Percentiles rank a stretch among this genome's conserved stretches.
Conservation (phyloP, 768 basidiomycete species). For the Lactarius indigo region DNA sequence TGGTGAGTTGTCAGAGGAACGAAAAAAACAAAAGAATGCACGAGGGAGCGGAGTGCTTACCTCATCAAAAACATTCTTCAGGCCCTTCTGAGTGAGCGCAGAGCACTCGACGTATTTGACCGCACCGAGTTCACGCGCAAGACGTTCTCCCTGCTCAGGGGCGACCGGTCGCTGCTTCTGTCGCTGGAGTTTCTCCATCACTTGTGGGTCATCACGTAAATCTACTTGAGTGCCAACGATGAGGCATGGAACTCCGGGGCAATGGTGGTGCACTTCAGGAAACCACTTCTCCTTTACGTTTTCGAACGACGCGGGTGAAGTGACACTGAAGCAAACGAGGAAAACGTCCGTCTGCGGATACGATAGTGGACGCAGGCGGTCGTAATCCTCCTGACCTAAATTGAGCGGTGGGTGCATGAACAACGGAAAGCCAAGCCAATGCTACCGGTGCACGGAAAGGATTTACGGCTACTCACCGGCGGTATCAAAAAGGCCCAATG, state of each 20-base stretch:
- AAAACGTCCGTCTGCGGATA: slow-evolving; percentile 99
- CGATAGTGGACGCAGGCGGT: slow-evolving; percentile 96
- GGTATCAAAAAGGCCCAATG: slow-evolving; percentile 96
- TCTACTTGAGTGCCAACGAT: slow-evolving; percentile 99
- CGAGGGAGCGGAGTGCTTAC: slow-evolving; percentile 43
- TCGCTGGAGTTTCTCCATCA: slow-evolving; percentile 90
- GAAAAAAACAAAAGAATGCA: background rate
- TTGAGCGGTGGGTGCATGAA: slow-evolving; percentile 18
- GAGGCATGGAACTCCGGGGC: slow-evolving; percentile 97
- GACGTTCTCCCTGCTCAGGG: slow-evolving; percentile 84
- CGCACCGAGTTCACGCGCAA: slow-evolving; percentile 96
- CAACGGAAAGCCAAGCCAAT: background rate
- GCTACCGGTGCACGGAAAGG: background rate
- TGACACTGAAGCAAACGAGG: slow-evolving; percentile 99
- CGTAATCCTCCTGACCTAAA: slow-evolving; percentile 98
- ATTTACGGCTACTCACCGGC: slow-evolving; percentile 64
- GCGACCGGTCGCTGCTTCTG: slow-evolving; percentile 96
- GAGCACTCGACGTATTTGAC: slow-evolving; percentile 99
- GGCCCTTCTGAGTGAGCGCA: slow-evolving; percentile 96
- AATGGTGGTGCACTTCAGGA: slow-evolving; percentile 99
- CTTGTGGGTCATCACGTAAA: slow-evolving; percentile 88
- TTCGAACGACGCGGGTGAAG: slow-evolving; percentile 96
- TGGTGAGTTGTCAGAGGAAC: slow-evolving; percentile 14
- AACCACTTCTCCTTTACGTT: slow-evolving; percentile 99
- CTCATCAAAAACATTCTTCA: slow-evolving; percentile 99